Evolutionary conservation across 1,139 yeast species (phyloP), one percentile per base, ranked within the genome.

Genomic region (Yamadazyma oceani): DNA sequence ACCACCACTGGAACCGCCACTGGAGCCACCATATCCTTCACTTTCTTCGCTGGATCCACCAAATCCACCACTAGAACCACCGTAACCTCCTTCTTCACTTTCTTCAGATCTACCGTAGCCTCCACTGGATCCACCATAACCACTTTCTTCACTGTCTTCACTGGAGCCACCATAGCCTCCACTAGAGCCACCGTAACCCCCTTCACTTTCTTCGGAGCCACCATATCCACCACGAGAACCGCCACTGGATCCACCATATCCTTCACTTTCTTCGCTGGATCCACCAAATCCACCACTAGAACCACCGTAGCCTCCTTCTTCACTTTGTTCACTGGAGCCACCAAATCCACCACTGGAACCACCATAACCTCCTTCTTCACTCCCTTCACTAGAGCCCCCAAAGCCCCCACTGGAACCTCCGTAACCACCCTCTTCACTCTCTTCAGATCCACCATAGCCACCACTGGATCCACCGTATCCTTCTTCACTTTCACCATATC

Each of bases 11-110:
- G 47, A 45, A 11, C 49, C 43, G 40, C 44, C 22, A 7, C 22
- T 28, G 13, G 55, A 49, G 32, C 58, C 61, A 38, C 36, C 31
- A n/a, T 54, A 57, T 17, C 56, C 50, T 37, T 43, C 38, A 35
- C 47, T 40, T 21, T 41, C 43, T 37, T 47, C 42, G 24, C 23
- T 21, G 26, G 26, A 24, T 24, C 26, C 26, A 24, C 26, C 53
- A 14, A 42, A 46, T 17, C 17, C 17, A 9, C 29, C 29, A 26
- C 53, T 49, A 35, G 47, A 45, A 11, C 49, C 42, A 40, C 44
- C 53, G 14, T 43, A 46, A 17, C 26, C 16, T 5, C 31, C 31
- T 25, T 45, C 48, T 25, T 45, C 48, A 8, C 45, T 46, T 37
- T 44, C 38, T 12, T 26, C 15, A 16, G 28, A 26, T 7, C 45